A percentile compares a stretch with the other conserved stretches of the same genome.
Evolutionary conservation across 306 rosid species (phyloP).

Genomic region (Leucaena leucocephala): DNA sequence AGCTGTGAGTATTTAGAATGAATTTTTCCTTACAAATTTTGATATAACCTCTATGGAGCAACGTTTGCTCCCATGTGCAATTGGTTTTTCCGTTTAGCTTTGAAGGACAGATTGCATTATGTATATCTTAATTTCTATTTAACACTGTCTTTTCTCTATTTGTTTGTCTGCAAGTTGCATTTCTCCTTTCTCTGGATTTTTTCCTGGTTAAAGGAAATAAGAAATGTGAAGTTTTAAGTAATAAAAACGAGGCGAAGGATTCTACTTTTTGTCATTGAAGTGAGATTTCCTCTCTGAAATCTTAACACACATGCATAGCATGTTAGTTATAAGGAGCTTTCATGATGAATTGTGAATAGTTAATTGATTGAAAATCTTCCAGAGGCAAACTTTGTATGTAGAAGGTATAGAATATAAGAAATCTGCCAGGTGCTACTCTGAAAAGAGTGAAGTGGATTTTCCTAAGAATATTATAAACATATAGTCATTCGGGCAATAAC

Average conservation of each 20-base stretch:
- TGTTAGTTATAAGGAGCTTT: not conserved
- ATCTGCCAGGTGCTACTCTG: not conserved
- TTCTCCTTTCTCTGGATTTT: not conserved
- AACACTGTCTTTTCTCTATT: not conserved
- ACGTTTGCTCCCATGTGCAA: not conserved
- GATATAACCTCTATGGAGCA: not conserved
- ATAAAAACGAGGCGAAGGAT: not conserved
- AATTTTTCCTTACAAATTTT: not conserved
- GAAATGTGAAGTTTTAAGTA: not conserved
- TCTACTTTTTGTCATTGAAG: conserved; percentile 1
- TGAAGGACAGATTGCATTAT: not conserved
- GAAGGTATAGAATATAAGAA: not conserved
- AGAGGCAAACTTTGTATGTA: not conserved
- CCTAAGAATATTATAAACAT: not conserved
- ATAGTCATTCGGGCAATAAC: not conserved
- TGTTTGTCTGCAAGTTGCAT: not conserved
- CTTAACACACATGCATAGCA: not conserved
- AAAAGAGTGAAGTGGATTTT: not conserved
- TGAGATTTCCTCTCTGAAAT: not conserved
- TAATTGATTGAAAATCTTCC: not conserved
- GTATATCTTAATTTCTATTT: not conserved
- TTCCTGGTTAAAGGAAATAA: not conserved
- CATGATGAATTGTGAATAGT: not conserved
- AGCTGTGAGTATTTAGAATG: conserved; percentile 50
- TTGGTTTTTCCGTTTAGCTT: not conserved